These are phyloP conservation scores for Lactarius sp. DNA, from an alignment of 768 basidiomycete species.

Conservation along the genomic window DNA sequence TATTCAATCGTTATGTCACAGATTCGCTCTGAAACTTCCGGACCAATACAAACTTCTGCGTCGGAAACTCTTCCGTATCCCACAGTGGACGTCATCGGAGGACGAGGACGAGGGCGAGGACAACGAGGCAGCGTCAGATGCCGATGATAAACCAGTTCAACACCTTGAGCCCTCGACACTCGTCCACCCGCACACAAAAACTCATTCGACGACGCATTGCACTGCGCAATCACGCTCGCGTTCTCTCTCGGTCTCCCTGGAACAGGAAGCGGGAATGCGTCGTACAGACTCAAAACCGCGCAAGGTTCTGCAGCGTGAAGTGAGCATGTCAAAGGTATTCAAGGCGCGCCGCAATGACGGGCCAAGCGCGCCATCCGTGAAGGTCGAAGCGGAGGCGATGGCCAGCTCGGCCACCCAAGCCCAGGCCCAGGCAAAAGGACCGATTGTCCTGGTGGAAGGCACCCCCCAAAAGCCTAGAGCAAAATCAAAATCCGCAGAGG, in stretches of 20 bases:
- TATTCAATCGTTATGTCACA: neutral
- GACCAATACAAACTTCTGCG: constrained; percentile 26
- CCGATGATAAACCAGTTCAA: neutral
- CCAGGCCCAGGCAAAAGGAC: constrained; percentile 26
- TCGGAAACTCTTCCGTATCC: constrained; percentile 25
- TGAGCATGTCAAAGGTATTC: constrained; percentile 74
- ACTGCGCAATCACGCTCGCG: constrained; percentile 28
- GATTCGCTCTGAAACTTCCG: constrained; percentile 5
- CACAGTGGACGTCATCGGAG: constrained; percentile 15
- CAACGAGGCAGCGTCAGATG: constrained; percentile 10
- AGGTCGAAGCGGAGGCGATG: constrained; percentile 23
- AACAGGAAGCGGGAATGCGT: constrained; percentile 49
- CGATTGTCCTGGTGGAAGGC: constrained; percentile 29
- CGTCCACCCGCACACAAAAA: neutral
- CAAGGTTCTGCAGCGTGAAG: constrained; percentile 59
- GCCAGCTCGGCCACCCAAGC: constrained; percentile 5
- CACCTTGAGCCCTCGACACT: neutral
- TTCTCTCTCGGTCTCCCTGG: constrained; percentile 60
- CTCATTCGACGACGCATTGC: neutral
- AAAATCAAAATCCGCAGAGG: constrained; percentile 2
- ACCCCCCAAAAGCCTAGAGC: constrained; percentile 27
- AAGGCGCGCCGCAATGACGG: constrained; percentile 38
- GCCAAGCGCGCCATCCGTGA: constrained; percentile 18
- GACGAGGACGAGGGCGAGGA: constrained; percentile 13
- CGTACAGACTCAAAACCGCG: constrained; percentile 36